Evolutionary conservation across 352 stramenopile genomes (phyloP).

Genomic region (Globisporangium cylindrosporum): DNA sequence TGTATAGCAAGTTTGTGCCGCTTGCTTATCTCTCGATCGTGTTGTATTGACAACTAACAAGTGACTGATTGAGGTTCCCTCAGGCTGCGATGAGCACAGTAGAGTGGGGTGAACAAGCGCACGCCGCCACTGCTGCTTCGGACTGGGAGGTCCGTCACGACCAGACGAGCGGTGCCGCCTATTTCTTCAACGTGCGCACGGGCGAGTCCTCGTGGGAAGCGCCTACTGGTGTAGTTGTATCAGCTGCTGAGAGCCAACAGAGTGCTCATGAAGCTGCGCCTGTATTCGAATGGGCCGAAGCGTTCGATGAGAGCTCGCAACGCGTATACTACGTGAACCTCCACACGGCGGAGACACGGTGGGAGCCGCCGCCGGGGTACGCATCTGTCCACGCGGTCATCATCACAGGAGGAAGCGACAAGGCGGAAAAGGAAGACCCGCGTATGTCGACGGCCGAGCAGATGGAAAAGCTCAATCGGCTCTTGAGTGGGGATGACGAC

Average conservation of each 20-base stretch:
- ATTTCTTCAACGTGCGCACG: conserved; percentile 51
- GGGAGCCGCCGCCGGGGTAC: conserved; percentile 30
- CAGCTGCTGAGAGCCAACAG: not conserved
- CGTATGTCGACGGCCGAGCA: conserved; percentile 58
- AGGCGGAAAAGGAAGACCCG: not conserved
- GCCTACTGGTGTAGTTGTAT: not conserved
- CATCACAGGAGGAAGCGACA: not conserved
- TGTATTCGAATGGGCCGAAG: conserved; percentile 34
- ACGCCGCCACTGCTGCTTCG: not conserved
- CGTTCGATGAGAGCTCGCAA: conserved; percentile 33
- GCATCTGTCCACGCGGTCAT: not conserved
- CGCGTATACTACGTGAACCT: conserved; percentile 54
- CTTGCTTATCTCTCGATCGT: too few relatives aligned
- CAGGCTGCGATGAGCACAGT: not conserved
- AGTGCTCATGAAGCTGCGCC: not conserved
- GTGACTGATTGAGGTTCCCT: too few relatives aligned
- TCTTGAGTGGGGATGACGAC: conserved; percentile 44
- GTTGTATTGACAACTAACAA: too few relatives aligned
- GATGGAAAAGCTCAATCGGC: conserved; percentile 53
- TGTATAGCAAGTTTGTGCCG: too few relatives aligned
- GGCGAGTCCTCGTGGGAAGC: conserved; percentile 55
- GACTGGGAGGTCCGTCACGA: conserved; percentile 52
- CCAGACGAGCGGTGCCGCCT: conserved; percentile 35
- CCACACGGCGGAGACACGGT: conserved; percentile 50
- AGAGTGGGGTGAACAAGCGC: not conserved